These are phyloP conservation scores for Stagonosporopsis chrysanthemi DNA, from an alignment of 2,329 filamentous ascomycete species.

Conservation along the genomic window DNA sequence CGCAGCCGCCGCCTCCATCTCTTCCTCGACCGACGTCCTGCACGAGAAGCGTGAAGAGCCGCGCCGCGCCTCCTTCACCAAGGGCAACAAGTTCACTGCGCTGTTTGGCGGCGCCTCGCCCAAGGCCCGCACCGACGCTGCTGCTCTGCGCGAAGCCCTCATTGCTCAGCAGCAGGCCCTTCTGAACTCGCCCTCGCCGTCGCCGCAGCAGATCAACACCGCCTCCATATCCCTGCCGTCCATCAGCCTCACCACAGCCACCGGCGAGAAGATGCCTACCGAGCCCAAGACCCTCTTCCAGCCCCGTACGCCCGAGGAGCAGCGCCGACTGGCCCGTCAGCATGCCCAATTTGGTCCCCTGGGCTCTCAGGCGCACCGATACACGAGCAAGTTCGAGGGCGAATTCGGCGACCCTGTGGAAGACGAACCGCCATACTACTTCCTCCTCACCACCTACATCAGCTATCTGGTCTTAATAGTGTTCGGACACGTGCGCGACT, in stretches of 20 bases:
- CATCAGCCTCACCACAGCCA: conserved; percentile 89
- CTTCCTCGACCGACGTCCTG: conserved; percentile 59
- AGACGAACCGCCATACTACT: conserved; percentile 97
- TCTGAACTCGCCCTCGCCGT: conserved; percentile 63
- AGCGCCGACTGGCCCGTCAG: conserved; percentile 74
- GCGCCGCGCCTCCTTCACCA: conserved; percentile 61
- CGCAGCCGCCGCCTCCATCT: conserved; percentile 60
- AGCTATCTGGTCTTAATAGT: conserved; percentile 96
- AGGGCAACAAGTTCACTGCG: conserved; percentile 75
- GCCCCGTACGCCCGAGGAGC: conserved; percentile 84
- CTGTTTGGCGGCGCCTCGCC: conserved; percentile 84
- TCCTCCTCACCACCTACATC: conserved; percentile 95
- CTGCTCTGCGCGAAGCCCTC: conserved; percentile 72
- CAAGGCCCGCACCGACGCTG: conserved; percentile 70
- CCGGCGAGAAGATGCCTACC: conserved; percentile 75
- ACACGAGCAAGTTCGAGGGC: conserved; percentile 87
- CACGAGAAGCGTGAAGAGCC: conserved; percentile 62
- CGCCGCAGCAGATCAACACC: conserved; percentile 71
- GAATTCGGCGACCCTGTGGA: conserved; percentile 84
- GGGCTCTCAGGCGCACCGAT: conserved; percentile 79
- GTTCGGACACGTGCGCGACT: conserved; percentile 94
- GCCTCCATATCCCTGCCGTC: conserved; percentile 82
- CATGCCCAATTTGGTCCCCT: conserved; percentile 94
- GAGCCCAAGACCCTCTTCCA: conserved; percentile 85
- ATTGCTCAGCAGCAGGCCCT: conserved; percentile 64